Base-by-base conservation (phyloP, 345 rosid genomes). In the Brassica incana region DNA sequence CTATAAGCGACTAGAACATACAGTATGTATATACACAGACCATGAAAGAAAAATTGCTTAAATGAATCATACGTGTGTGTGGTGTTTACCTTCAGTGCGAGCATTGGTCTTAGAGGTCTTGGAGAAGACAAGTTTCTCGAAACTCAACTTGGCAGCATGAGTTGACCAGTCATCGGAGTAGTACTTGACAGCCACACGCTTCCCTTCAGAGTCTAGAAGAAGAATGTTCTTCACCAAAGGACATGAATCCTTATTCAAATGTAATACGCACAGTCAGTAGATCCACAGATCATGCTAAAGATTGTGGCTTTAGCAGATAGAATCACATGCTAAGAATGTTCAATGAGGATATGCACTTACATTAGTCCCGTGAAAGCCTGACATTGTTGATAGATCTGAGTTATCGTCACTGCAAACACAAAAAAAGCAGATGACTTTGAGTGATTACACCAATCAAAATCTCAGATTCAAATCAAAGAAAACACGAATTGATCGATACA, bases 81-180 rank as follows among this genome's bases (percentile, higher is more conserved):
- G 18, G 61, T 45, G n/a, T 18, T 14, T 85, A 92, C 99, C 95
- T 90, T 91, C 97, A 11, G 89, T 80, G 40, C 97, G 87, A 71
- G 97, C 97, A 89, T 92, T 92, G 23, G 97, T 84, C 85, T 91
- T 95, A 81, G 87, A 77, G 12, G 97, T 91, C 88, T 90, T 90
- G 0, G 88, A 27, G 61, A 92, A 95, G 25, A 92, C 83, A 52
- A 74, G 79, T 62, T 95, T 92, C 52, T 95, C 97, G 72, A 90
- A 95, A 73, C 85, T 89, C 75, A 91, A 80, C 73, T 89, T 92
- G 15, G 94, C 77, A 78, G 74, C 81, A 83, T 92, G 88, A 29
- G 97, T 92, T 10, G 93, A 84, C 97, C 97, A 91, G 23, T 92
- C 97, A 87, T 95, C 97, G 0, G 97, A 88, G 84, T 84, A 95